phyloP scores from a whole-genome alignment of 2,329 filamentous ascomycete genomes.

The Colletotrichum paranaense region DNA sequence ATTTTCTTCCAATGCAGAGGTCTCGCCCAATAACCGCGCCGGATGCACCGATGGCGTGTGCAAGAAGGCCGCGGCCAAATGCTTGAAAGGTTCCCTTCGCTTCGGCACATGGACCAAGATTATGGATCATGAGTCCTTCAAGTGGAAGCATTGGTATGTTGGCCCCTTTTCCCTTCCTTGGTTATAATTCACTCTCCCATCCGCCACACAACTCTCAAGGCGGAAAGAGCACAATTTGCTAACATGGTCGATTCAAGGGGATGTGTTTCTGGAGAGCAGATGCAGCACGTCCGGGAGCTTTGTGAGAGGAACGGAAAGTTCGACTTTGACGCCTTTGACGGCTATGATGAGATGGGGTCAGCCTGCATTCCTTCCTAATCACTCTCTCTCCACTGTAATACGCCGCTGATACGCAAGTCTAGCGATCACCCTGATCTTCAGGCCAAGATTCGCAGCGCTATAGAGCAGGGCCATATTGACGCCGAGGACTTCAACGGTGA shows the following conservation, averaged over 20 bases:
- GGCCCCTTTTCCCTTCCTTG: neutral
- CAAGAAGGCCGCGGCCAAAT: constrained; percentile 77
- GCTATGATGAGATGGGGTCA: constrained; percentile 78
- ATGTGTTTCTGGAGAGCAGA: constrained; percentile 82
- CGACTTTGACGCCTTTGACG: constrained; percentile 78
- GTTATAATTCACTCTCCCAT: neutral
- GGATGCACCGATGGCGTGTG: constrained; percentile 80
- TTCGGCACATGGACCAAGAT: constrained; percentile 79
- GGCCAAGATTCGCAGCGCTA: constrained; percentile 77
- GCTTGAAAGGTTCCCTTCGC: constrained; percentile 82
- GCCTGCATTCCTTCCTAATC: neutral
- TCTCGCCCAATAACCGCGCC: constrained; percentile 77
- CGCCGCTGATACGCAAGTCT: constrained; percentile 21
- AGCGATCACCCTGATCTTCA: constrained; percentile 69
- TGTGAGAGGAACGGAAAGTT: constrained; percentile 60
- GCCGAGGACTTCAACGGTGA: constrained; percentile 91
- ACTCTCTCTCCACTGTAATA: neutral
- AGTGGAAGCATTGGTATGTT: constrained; percentile 88
- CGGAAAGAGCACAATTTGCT: neutral
- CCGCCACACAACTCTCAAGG: neutral
- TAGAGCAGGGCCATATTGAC: constrained; percentile 84
- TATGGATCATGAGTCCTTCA: constrained; percentile 71
- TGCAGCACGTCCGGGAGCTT: constrained; percentile 72
- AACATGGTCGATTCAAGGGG: constrained; percentile 69
- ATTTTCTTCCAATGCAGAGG: constrained; percentile 63